These are phyloP conservation scores for Syzygium syzygioides DNA, from an alignment of 441 rosid species.

Conservation along the genomic window DNA sequence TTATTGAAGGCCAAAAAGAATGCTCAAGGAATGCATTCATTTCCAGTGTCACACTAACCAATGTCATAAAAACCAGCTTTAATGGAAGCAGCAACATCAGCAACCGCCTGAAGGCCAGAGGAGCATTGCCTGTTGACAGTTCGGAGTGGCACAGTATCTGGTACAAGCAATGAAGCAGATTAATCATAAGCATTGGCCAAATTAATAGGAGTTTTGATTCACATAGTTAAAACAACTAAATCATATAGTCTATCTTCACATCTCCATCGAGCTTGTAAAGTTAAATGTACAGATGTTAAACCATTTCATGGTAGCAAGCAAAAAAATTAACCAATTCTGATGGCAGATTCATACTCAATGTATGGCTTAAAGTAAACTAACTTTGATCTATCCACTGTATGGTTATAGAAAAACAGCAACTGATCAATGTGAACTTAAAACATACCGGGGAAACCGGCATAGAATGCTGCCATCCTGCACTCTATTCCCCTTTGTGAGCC, in stretches of 20 bases:
- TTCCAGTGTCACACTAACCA: constrained; percentile 34
- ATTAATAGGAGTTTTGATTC: not conserved
- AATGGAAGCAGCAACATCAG: constrained; percentile 98
- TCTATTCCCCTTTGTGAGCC: constrained; percentile 93
- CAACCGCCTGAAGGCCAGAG: constrained; percentile 99
- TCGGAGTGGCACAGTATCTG: constrained; percentile 85
- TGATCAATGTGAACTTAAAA: not conserved
- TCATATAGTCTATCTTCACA: not conserved
- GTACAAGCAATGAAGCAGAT: constrained; percentile 27
- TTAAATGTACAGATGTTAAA: not conserved
- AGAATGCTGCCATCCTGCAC: constrained; percentile 97
- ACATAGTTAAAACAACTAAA: not conserved
- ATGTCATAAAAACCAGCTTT: constrained; percentile 97
- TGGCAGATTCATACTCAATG: not conserved
- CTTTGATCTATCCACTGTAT: not conserved
- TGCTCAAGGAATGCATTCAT: not conserved
- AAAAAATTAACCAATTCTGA: not conserved
- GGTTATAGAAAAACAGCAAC: not conserved
- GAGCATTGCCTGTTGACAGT: constrained; percentile 98
- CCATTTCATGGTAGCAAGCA: not conserved
- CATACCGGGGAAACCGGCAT: constrained; percentile 96
- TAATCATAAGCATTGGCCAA: not conserved
- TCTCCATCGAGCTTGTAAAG: not conserved
- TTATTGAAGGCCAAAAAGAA: not conserved
- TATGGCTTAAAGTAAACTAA: not conserved